Conservation (phyloP, 495 filamentous ascomycete species). For the Hypoxylon intermedium region DNA sequence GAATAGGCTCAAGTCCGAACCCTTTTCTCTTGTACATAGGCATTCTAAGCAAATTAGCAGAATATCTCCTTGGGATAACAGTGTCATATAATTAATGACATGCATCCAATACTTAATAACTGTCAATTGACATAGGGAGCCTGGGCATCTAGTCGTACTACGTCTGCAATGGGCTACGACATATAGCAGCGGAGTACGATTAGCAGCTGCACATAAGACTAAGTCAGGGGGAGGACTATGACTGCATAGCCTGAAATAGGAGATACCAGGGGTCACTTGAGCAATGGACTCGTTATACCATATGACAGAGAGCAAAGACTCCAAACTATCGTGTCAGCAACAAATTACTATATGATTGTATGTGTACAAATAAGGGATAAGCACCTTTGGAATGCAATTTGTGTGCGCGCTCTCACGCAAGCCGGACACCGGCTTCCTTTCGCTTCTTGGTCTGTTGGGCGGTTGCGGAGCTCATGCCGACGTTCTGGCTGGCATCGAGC, state of each 20-base stretch:
- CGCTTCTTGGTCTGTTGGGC: constrained; percentile 81
- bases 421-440: constrained; percentile 84
- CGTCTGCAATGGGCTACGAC: no score
- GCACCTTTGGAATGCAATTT: constrained; percentile 40
- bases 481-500: constrained; percentile 80
- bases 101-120: no score
- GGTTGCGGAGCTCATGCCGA: constrained; percentile 81
- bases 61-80: no score
- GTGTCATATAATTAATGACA: no score
- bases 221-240: not conserved
- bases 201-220: not conserved
- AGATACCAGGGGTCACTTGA: not conserved
- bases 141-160: no score
- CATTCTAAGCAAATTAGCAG: no score
- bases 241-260: constrained; percentile 2
- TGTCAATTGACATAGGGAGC: no score
- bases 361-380: constrained; percentile 39
- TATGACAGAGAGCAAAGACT: constrained; percentile 10
- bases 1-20: not conserved
- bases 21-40: no score
- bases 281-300: constrained; percentile 4
- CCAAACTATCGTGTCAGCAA: constrained; percentile 35
- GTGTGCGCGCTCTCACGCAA: constrained; percentile 60
- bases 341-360: constrained; percentile 31
- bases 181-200: not conserved